Base-by-base conservation (phyloP, 345 rosid species). In the Brassica carinata region DNA sequence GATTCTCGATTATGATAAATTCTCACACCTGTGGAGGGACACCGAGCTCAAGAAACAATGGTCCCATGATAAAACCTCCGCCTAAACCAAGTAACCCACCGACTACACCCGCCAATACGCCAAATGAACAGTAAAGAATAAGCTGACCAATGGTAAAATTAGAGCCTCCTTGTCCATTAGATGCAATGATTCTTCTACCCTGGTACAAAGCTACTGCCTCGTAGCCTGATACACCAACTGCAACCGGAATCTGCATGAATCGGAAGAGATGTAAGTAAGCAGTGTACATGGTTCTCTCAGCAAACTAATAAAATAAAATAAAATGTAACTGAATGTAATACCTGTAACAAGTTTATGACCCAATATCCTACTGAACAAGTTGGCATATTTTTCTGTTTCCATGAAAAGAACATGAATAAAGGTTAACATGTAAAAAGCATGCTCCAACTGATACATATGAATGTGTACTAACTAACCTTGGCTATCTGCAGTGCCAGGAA, bases 61-160 rank as follows among this genome's bases (percentile, higher is more conserved):
- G 94, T 27, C 97, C 94, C 90, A 89, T 86, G 58, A 90, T 90
- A 83, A 90, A 92, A 59, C 95, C 95, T 77, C 97, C 97, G 5
- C 94, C 94, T 72, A 91, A 81, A 71, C 97, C 97, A 29, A 91
- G 92, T 63, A 92, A 82, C 9, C 97, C 97, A 64, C 94, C 94
- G 5, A 92, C 94, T 13, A 92, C 3, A 7, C 94, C 97, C 17
- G 95, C 97, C 23, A 89, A 18, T 67, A 89, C 69, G 8, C 97
- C 97, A 11, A 82, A 82, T 43, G 73, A 43, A 75, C 93, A 90
- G 68, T 92, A 92, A 34, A 81, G 74, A 55, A 84, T 74, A 67
- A 92, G 85, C 83, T 90, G 93, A 55, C 65, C 72, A 15, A 88
- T 83, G 26, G 76, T 78, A 8, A 78, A 79, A 75, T 73, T 75